These are phyloP conservation scores for Babesia gibsoni DNA, from an alignment of 169 alveolate genomes.

Conservation along the genomic window DNA sequence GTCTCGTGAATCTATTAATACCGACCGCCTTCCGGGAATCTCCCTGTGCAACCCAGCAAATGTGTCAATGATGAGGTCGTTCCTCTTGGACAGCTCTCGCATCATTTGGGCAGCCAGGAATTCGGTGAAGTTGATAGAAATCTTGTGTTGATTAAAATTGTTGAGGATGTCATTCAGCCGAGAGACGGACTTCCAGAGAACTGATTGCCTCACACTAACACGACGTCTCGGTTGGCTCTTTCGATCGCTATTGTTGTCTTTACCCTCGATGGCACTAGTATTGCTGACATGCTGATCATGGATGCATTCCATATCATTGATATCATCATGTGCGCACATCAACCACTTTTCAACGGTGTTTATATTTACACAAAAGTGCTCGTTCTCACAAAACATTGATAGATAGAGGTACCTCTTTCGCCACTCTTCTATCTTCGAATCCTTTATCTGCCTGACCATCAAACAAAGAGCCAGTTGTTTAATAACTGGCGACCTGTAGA, in stretches of 20 bases:
- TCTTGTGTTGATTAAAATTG: slow-evolving; percentile 30
- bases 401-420: slow-evolving; percentile 39
- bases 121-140: slow-evolving; percentile 54
- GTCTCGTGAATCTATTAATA: slow-evolving; percentile 49
- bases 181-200: slow-evolving; percentile 47
- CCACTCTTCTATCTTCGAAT: slow-evolving; percentile 6
- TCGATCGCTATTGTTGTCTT: background rate
- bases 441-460: slow-evolving; percentile 57
- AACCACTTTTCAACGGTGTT: slow-evolving; percentile 41
- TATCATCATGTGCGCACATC: slow-evolving; percentile 1
- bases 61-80: slow-evolving; percentile 51
- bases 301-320: too few relatives aligned
- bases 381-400: slow-evolving; percentile 29
- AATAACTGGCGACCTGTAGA: slow-evolving; percentile 50
- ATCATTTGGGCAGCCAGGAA: slow-evolving; percentile 61
- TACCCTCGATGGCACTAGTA: too few relatives aligned
- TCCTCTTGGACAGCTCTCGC: slow-evolving; percentile 21
- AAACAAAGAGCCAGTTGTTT: slow-evolving; percentile 57
- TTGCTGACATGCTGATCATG: too few relatives aligned
- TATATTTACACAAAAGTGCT: slow-evolving; percentile 13
- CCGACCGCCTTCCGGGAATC: slow-evolving; percentile 58
- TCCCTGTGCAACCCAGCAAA: slow-evolving; percentile 63
- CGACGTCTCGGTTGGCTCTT: slow-evolving; percentile 10
- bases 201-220: slow-evolving; percentile 24
- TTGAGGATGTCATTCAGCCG: slow-evolving; percentile 7